Base-by-base conservation (phyloP, 352 stramenopile species). In the Phytophthora sp. region DNA sequence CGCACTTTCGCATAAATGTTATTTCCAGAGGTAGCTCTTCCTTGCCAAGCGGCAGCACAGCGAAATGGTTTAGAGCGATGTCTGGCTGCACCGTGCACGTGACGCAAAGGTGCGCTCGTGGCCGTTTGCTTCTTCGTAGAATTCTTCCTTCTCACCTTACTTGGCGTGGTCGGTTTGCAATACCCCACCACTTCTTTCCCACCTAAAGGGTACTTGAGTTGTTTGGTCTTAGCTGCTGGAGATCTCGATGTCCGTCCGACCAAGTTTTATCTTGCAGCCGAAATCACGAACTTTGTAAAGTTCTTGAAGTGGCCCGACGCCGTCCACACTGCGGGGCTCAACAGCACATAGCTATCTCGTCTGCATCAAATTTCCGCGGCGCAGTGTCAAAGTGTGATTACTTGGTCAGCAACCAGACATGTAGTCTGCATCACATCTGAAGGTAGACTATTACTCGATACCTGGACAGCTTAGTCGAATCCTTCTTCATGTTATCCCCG, bases 261-360 rank as follows among this genome's bases (percentile, higher is more conserved):
- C n/a, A n/a, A n/a, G n/a, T n/a, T n/a, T n/a, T n/a, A n/a, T n/a
- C n/a, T n/a, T n/a, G n/a, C n/a, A n/a, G n/a, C n/a, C n/a, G n/a
- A n/a, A n/a, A 97, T 94, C 95, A 99, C 99, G 21, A 96, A 96
- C 84, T 99, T 97, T 11, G 85, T 97, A 73, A 99, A 99, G 61
- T 97, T 97, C 39, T 96, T 93, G 17, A 99, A 86, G 66, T 99
- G 97, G 32, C 97, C 97, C 8, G 92, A 98, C 7, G 93, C 95
- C 44, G 96, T 82, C 97, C 97, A 99, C 11, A 98, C 95, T 26
- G 69, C 44, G 17, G 97, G 97, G 69, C 96, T 98, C 57, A 97
- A 79, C 62, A 99, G 97, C 63, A 99, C 97, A 55, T 82, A 95
- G 51, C 87, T 97, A 76, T 99, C 97, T 12, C 99, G 78, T 0